These are phyloP conservation scores for Solanum hybrid DNA, from an alignment of 305 asterid species.

Conservation along the genomic window DNA sequence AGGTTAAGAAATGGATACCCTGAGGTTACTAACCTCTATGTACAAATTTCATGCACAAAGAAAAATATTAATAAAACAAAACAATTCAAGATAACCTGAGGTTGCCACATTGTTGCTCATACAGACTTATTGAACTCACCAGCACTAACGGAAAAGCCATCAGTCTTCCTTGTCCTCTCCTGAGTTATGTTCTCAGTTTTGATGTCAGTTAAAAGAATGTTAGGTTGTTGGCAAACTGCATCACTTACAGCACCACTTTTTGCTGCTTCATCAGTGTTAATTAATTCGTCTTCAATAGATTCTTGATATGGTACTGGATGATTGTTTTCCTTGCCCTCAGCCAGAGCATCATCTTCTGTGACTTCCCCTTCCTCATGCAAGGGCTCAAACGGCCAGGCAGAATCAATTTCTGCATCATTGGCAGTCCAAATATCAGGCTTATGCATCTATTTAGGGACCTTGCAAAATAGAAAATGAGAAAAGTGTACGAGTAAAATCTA, in stretches of 20 bases:
- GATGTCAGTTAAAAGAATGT: neutral
- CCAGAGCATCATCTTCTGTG: slow-evolving; percentile 6
- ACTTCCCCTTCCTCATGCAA: slow-evolving; percentile 10
- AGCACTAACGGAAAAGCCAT: slow-evolving; percentile 5
- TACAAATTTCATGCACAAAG: neutral
- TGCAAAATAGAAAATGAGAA: neutral
- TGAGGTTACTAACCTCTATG: neutral
- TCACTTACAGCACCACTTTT: neutral
- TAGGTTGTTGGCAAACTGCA: neutral
- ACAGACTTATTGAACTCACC: slow-evolving; percentile 6
- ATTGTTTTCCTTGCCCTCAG: slow-evolving; percentile 9
- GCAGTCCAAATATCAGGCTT: neutral
- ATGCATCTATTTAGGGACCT: neutral
- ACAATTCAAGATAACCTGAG: neutral
- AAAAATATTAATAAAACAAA: neutral
- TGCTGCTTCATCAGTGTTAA: neutral
- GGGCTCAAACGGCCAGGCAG: slow-evolving; percentile 3
- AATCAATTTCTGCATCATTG: neutral
- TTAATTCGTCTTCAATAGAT: slow-evolving; percentile 1
- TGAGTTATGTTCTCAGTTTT: slow-evolving; percentile 8
- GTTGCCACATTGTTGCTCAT: neutral
- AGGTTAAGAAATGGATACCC: neutral
- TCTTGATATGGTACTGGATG: slow-evolving; percentile 1
- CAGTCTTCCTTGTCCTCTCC: slow-evolving; percentile 12
- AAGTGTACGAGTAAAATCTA: neutral